Evolutionary conservation across 805 yeast species (phyloP), one percentile per base, ranked within the genome.

Genomic region (Danielia oregonensis): DNA sequence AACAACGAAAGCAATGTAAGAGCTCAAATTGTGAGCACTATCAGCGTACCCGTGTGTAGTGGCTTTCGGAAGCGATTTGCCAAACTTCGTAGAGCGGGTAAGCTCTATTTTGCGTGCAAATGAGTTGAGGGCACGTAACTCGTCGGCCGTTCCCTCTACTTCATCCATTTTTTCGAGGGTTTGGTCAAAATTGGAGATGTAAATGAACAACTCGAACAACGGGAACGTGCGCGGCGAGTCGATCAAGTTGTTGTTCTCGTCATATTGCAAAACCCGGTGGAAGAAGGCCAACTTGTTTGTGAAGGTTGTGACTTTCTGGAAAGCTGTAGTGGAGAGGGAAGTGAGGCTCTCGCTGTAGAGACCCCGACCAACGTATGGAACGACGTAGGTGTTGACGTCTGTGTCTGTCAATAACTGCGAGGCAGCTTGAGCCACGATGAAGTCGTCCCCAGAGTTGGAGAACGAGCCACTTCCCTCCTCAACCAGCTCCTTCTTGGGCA

Each of bases 241-340:
- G 14, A 56, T 35, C 8, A 53, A 30, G 32, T 59, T 58, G n/a
- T 61, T 62, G 34, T 42, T 40, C 14, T 54, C 59, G 37, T 61
- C 65, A 42, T 57, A 53, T 52, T 72, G 79, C 5, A 77, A 46
- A 4, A 57, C 40, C 34, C 72, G 52, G 52, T 77, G 78, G 21
- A 78, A 44, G 3, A 59, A 33, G 42, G 74, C 75, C 29, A 77
- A 54, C 45, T 68, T 68, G 34, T 59, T 48, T 6, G 67, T 49
- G n/a, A 63, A 58, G 1, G 49, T 42, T 11, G 74, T 68, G 16
- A 74, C 40, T 24, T 56, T 51, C 11, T 52, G 43, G 61, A 72
- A 68, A 2, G 78, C 69, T 0, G 44, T 39, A 18, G 65, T 55
- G 0, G 76, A 63, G 2, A 76, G 45, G 0, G 54, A 48, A 0